phyloP scores from a whole-genome alignment of 805 yeast species.

The Sugiyamaella americana region DNA sequence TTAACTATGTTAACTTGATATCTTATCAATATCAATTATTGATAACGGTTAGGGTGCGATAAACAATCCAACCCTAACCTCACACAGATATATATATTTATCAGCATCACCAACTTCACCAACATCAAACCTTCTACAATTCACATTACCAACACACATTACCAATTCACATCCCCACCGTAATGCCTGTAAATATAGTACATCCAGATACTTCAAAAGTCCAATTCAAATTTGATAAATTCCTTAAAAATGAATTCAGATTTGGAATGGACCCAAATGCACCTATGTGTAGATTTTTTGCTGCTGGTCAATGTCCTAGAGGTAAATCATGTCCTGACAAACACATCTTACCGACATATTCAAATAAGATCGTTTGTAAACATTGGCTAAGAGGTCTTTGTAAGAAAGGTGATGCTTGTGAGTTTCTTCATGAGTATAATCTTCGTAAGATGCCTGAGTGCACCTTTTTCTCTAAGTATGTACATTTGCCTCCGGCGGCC shows the following conservation, averaged over 20 bases:
- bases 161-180: too few species aligned
- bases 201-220: slow-evolving; percentile 39
- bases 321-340: slow-evolving; percentile 84
- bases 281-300: slow-evolving; percentile 74
- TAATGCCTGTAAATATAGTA: slow-evolving; percentile 19
- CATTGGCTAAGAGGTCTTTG: slow-evolving; percentile 98
- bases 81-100: too few species aligned
- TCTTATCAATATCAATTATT: too few species aligned
- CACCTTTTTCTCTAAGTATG: slow-evolving; percentile 61
- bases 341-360: slow-evolving; percentile 63
- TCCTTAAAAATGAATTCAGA: slow-evolving; percentile 69
- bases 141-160: too few species aligned
- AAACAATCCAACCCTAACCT: too few species aligned
- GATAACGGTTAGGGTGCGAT: too few species aligned
- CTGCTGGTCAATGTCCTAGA: slow-evolving; percentile 70
- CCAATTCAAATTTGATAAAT: slow-evolving; percentile 70
- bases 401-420: slow-evolving; percentile 94
- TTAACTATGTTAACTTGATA: too few species aligned
- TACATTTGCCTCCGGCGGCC: background rate
- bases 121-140: too few species aligned
- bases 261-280: slow-evolving; percentile 84
- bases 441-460: slow-evolving; percentile 96
- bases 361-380: slow-evolving; percentile 86
- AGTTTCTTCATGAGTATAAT: slow-evolving; percentile 91
- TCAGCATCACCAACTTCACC: too few species aligned